These are phyloP conservation scores for Starmerella lactis-condensi DNA, from an alignment of 805 yeast species.

Conservation along the genomic window DNA sequence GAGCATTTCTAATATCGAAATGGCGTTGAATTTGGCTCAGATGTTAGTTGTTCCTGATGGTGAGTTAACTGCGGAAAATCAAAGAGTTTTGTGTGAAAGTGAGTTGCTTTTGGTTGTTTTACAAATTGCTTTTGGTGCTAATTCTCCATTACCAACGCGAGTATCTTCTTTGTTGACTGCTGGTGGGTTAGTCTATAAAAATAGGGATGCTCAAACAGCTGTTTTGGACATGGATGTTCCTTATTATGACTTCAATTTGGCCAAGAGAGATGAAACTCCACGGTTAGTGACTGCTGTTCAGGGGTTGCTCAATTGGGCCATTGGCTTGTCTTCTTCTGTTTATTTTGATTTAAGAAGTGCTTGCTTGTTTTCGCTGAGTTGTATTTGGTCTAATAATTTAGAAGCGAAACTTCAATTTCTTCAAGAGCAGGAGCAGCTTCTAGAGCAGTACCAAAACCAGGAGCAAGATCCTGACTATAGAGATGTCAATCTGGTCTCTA, in stretches of 20 bases:
- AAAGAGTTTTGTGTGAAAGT: constrained; percentile 37
- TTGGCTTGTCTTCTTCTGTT: constrained; percentile 64
- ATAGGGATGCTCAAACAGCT: constrained; percentile 45
- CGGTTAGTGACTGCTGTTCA: constrained; percentile 45
- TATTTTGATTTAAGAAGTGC: constrained; percentile 66
- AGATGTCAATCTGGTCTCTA: constrained; percentile 44
- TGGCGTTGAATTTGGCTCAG: constrained; percentile 53
- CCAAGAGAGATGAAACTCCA: constrained; percentile 15
- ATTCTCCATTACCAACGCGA: constrained; percentile 48
- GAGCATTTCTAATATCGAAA: constrained; percentile 43
- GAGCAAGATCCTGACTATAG: constrained; percentile 30
- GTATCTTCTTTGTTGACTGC: constrained; percentile 52
- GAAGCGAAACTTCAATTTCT: constrained; percentile 47
- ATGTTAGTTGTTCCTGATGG: constrained; percentile 58
- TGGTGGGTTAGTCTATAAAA: constrained; percentile 56
- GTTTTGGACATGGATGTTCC: constrained; percentile 83
- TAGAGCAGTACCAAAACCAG: too few species aligned
- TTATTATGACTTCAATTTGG: constrained; percentile 55
- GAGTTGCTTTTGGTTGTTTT: constrained; percentile 50
- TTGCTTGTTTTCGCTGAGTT: constrained; percentile 33
- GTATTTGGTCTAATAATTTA: constrained; percentile 37
- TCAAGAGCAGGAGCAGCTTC: constrained; percentile 3
- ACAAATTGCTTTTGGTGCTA: constrained; percentile 45
- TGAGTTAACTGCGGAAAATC: constrained; percentile 43
- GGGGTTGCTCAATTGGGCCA: constrained; percentile 68